Evolutionary conservation across 192 early-diverging fungal genomes (phyloP), one percentile per base, ranked within the genome.

Genomic region (Gamsiella multidivaricata): DNA sequence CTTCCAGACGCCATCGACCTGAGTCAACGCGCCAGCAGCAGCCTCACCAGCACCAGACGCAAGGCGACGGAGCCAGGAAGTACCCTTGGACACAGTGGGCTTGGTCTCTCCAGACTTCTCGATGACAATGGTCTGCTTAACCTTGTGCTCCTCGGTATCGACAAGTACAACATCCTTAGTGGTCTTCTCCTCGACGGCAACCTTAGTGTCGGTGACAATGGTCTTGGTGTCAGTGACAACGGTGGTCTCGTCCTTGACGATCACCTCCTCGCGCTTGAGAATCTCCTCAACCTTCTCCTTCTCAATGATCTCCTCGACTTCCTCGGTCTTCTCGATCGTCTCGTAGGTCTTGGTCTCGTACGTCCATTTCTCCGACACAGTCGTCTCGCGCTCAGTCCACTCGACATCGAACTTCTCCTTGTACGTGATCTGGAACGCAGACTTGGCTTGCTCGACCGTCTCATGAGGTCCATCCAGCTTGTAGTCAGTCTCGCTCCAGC

Each of bases 271-370:
- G 36, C 46, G 61, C 10, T 60, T 61, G 17, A 64, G n/a, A 49
- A 72, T 32, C 20, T 56, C 51, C 0, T 29, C 17, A 23, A 34
- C 61, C 36, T 72, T 61, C 34, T 37, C 39, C 47, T 72, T 61
- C 42, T 72, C 70, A 1, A 72, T 54, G 31, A 58, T 42, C 54
- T 72, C 70, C 54, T 72, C 70, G 39, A 72, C n/a, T 18, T 64
- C 54, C 37, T 72, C 70, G 42, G 18, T 17, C 23, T 63, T 54
- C 54, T 72, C 61, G 46, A 64, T 50, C 10, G 61, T 42, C 51
- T 72, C 61, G 37, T 72, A 72, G n/a, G 70, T 72, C 54, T 54
- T 56, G n/a, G 64, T 54, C 51, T 72, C 50, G 33, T 72, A 72
- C 14, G 36, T 58, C 61, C 61, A 72, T 15, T 29, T 54, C 1